Conservation (phyloP, 495 filamentous ascomycete species). For the Penicillium desertorum region DNA sequence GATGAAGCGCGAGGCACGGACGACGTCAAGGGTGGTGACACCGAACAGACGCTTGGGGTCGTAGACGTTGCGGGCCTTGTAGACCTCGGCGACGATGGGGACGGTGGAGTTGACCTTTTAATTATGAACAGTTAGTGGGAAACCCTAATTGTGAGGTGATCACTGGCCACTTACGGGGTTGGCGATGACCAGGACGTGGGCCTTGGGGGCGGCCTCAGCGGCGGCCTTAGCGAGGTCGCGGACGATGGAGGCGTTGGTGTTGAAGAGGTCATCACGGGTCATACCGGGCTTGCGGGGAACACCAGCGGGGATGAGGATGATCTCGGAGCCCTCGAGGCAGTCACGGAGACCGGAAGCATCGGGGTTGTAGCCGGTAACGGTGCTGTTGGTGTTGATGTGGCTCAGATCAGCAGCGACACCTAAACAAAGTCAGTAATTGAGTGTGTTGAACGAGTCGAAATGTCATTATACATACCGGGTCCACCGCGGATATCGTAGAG, state of each 20-base stretch:
- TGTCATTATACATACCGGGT: conserved; percentile 63
- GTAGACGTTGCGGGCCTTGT: conserved; percentile 91
- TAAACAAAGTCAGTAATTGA: conserved; percentile 31
- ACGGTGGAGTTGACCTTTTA: conserved; percentile 91
- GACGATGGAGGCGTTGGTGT: conserved; percentile 99
- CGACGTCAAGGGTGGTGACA: conserved; percentile 98
- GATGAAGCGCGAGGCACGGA: conserved; percentile 97
- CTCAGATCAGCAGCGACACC: conserved; percentile 97
- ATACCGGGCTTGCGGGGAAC: conserved; percentile 99
- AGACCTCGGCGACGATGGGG: conserved; percentile 94
- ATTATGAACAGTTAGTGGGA: conserved; percentile 12
- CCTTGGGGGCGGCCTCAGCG: conserved; percentile 84
- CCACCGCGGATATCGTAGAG: conserved; percentile 96
- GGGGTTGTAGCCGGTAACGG: conserved; percentile 82
- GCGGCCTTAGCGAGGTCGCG: conserved; percentile 96
- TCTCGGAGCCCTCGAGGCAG: conserved; percentile 79
- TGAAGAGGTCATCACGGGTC: conserved; percentile 99
- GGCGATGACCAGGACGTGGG: conserved; percentile 95
- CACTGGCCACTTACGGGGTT: conserved; percentile 67
- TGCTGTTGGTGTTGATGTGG: conserved; percentile 99
- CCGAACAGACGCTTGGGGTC: conserved; percentile 98
- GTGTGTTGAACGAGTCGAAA: background rate
- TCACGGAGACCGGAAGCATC: conserved; percentile 70
- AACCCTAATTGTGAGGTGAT: background rate
- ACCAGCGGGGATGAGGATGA: conserved; percentile 96